Base-by-base conservation (phyloP, 1,284 basidiomycete genomes). In the Tranzscheliella williamsii region DNA sequence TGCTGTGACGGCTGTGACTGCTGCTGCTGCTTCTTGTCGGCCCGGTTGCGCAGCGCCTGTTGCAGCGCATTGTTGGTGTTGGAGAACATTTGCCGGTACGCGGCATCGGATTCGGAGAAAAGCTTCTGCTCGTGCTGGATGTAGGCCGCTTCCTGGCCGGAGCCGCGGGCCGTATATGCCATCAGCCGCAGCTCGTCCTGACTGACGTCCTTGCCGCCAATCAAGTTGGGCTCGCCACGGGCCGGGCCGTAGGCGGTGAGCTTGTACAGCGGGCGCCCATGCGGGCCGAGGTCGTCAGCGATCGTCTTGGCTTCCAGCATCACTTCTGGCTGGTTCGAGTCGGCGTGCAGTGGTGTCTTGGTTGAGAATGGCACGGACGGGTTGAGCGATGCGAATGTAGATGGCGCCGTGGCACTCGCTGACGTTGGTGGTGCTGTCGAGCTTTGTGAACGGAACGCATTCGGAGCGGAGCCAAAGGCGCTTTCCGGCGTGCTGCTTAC, bases 231-330 rank as follows among this genome's bases (percentile, higher is more conserved):
- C 66, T 91, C 89, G 43, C 83, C 75, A 72, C 92, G 91, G 0
- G 85, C 85, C 18, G 88, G 85, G 0, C 83, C 91, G 74, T 88
- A 95, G 0, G 84, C 87, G 0, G 89, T 86, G 0, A 93, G 79
- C n/a, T 87, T 86, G 87, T 89, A 96, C 6, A 83, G 45, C 0
- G 91, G 92, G 4, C 77, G 78, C 15, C 62, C 62, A 15, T 60
- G 43, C 16, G 62, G 41, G 3, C 62, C 64, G 7, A 67, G 39
- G 32, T 67, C 64, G 20, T 67, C 64, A 6, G 48, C 42, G 23
- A 67, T 54, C 9, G 32, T 22, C 1, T 61, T 34, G 2, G 58
- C 27, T 2, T 54, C 49, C 21, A 67, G 50, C 4, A 58, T 47
- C 3, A 58, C 55, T 42, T 57, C 53, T 23, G 57, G 57, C 36